phyloP scores from a whole-genome alignment of 1,284 basidiomycete genomes.

The Paramarasmius palmivorus region DNA sequence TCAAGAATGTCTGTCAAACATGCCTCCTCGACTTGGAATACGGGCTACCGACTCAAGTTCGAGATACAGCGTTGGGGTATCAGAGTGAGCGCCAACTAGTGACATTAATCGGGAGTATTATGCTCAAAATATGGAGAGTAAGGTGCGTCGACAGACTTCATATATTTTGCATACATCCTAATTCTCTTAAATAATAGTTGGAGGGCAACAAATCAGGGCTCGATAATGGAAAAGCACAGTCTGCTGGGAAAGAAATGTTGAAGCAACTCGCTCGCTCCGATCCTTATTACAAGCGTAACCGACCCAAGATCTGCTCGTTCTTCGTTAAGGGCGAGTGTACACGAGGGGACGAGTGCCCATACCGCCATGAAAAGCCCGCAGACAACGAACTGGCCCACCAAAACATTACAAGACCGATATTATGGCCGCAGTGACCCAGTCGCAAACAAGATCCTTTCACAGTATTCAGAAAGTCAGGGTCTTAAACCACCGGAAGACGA shows the following conservation, averaged over 20 bases:
- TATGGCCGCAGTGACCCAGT: slow-evolving; percentile 91
- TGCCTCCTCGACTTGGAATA: slow-evolving; percentile 97
- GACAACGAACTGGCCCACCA: slow-evolving; percentile 87
- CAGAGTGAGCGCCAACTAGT: slow-evolving; percentile 88
- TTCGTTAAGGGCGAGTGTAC: slow-evolving; percentile 95
- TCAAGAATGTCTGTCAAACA: slow-evolving; percentile 99
- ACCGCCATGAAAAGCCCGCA: slow-evolving; percentile 88
- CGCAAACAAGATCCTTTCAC: slow-evolving; percentile 81
- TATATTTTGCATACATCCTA: slow-evolving; percentile 1
- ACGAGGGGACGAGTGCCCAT: slow-evolving; percentile 91
- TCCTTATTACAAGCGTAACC: slow-evolving; percentile 95
- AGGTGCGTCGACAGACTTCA: slow-evolving; percentile 49
- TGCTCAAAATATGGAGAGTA: slow-evolving; percentile 93
- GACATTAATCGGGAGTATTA: slow-evolving; percentile 98
- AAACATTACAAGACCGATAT: slow-evolving; percentile 90
- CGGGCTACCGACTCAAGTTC: slow-evolving; percentile 93
- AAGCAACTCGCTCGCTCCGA: slow-evolving; percentile 92
- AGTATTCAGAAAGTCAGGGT: slow-evolving; percentile 76
- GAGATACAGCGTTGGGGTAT: slow-evolving; percentile 91
- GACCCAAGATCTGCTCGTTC: slow-evolving; percentile 94
- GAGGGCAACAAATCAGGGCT: slow-evolving; percentile 67
- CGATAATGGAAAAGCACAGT: slow-evolving; percentile 68
- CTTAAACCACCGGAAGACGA: slow-evolving; percentile 89
- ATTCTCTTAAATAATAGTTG: slow-evolving; percentile 41
- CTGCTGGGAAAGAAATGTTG: slow-evolving; percentile 93